Base-by-base conservation (phyloP, 2,329 filamentous ascomycete species). In the Neocatenulostroma microsporum region DNA sequence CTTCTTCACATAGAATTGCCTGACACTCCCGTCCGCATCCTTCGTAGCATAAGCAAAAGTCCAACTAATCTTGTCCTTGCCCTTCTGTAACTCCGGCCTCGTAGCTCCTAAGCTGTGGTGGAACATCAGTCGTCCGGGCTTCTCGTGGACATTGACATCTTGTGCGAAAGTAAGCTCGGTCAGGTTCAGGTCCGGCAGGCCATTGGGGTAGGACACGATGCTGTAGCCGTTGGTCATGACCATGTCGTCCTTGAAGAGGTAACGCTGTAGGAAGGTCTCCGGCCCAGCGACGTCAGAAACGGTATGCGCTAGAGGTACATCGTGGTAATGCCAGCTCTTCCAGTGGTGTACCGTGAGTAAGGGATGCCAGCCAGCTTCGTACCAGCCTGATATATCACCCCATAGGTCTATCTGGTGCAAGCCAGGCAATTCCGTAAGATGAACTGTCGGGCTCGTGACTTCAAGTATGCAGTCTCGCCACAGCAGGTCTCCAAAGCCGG, bases 331-430 rank as follows among this genome's bases (percentile, higher is more conserved):
- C 49, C 50, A 53, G 29, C 45, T 49, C 32, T 54, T 53, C 50
- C 48, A 54, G 39, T 54, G 51, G 36, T 54, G 51, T 6, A 54
- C 37, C 3, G 46, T 52, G n/a, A 51, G 39, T 13, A 53, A 37
- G 3, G 46, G 45, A 9, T 23, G 39, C 29, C 44, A 46, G 15
- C 48, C 50, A 14, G 50, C 46, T 37, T 54, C 51, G 34, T 53
- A 54, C 47, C 47, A 54, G 12, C 51, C 51, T 15, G 47, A 48
- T 6, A 52, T 27, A 32, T 50, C 48, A 9, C 42, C 41, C 45
- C 48, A 51, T 30, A 54, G 14, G 39, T 54, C 51, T 14, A 53
- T 45, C 41, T 54, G 51, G 30, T 54, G 45, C 20, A 54, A 39
- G 2, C 51, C 51, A 15, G 38, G 42, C 36, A 54, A 28, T 27